phyloP scores from a whole-genome alignment of 768 basidiomycete genomes.

The Auricularia sp. region DNA sequence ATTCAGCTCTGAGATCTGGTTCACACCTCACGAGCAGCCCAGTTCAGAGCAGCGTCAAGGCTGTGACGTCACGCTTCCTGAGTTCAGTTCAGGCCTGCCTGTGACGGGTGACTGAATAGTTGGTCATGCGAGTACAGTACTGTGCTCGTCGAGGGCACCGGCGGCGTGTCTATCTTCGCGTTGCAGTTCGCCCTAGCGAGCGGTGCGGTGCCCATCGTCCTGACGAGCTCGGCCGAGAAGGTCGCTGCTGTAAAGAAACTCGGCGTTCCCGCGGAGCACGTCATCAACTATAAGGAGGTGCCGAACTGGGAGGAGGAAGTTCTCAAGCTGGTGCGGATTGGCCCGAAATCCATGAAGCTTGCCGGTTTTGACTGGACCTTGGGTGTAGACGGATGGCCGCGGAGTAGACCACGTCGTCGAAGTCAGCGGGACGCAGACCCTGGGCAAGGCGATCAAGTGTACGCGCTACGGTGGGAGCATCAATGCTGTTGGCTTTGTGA shows the following conservation, averaged over 20 bases:
- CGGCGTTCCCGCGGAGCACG: conserved; percentile 32
- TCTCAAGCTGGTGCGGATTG: conserved; percentile 27
- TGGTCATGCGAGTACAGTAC: too few species aligned
- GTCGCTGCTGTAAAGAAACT: conserved; percentile 40
- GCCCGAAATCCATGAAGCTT: too few species aligned
- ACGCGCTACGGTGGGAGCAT: conserved; percentile 34
- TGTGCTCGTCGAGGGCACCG: conserved; percentile 46
- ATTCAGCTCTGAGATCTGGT: too few species aligned
- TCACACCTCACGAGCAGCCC: too few species aligned
- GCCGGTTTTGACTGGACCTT: neutral
- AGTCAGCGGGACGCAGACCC: conserved; percentile 46
- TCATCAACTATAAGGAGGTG: conserved; percentile 52
- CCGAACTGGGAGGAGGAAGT: conserved; percentile 52
- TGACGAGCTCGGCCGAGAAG: conserved; percentile 58
- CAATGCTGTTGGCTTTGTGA: conserved; percentile 43
- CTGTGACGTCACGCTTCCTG: too few species aligned
- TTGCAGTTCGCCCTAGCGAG: conserved; percentile 51
- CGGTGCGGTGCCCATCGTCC: conserved; percentile 55
- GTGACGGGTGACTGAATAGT: too few species aligned
- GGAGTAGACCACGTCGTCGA: conserved; percentile 32
- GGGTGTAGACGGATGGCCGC: conserved; percentile 18
- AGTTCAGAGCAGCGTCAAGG: too few species aligned
- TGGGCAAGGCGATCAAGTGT: conserved; percentile 32
- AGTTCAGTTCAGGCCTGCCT: too few species aligned
- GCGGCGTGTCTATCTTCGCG: conserved; percentile 48